phyloP scores from a whole-genome alignment of 345 rosid genomes.

The Boechera retrofracta region DNA sequence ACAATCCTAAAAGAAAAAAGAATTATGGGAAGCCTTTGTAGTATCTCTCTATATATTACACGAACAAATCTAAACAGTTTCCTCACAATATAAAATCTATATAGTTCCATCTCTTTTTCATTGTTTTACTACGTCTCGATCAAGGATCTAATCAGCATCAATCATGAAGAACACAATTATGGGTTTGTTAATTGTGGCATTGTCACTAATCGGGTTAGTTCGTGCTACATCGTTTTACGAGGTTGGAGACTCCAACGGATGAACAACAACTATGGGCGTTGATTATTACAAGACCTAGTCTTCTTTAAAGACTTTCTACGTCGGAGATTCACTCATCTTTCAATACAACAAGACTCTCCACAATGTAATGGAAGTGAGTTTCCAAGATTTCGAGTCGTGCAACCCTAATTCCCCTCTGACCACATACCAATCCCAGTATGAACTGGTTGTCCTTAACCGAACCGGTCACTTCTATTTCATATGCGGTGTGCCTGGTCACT shows the following conservation, averaged over 20 bases:
- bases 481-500: conserved; percentile 38
- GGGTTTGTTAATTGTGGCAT: conserved; percentile 17
- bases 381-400: conserved; percentile 28
- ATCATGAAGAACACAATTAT: conserved; percentile 35
- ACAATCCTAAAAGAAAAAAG: neutral
- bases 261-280: conserved; percentile 13
- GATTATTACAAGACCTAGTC: conserved; percentile 43
- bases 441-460: conserved; percentile 26
- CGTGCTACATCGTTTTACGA: conserved; percentile 17
- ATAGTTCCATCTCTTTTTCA: conserved; percentile 1
- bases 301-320: conserved; percentile 36
- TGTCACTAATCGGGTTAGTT: conserved; percentile 13
- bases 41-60: neutral
- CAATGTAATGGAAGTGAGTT: conserved; percentile 28
- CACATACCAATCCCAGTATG: conserved; percentile 25
- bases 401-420: conserved; percentile 12
- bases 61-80: conserved; percentile 1
- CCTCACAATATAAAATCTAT: neutral
- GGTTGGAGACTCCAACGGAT: conserved; percentile 38
- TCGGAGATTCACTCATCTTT: conserved; percentile 38
- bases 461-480: conserved; percentile 38
- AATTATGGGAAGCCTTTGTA: neutral
- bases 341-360: conserved; percentile 19
- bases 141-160: conserved; percentile 12
- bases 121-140: neutral